These are phyloP conservation scores for Davidsoniella virescens DNA, from an alignment of 2,329 filamentous ascomycete species.

Conservation along the genomic window DNA sequence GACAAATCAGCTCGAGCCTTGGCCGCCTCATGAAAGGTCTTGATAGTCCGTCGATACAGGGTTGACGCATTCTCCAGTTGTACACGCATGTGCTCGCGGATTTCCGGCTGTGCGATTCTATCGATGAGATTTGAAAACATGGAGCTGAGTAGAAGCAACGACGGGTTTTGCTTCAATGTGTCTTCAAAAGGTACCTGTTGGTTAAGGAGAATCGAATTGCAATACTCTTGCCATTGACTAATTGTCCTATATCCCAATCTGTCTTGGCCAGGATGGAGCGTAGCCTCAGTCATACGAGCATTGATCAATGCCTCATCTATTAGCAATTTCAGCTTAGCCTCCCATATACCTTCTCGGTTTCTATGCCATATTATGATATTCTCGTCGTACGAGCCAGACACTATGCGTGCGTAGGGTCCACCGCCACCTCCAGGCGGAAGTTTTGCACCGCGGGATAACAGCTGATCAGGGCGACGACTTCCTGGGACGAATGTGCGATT, in stretches of 20 bases:
- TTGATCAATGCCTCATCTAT: conserved; percentile 53
- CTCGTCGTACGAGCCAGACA: conserved; percentile 93
- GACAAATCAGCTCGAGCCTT: background rate
- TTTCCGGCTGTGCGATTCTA: conserved; percentile 30
- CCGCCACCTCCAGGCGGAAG: conserved; percentile 84
- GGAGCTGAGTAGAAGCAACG: conserved; percentile 30
- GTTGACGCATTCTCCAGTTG: conserved; percentile 31
- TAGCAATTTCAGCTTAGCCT: conserved; percentile 54
- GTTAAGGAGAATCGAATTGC: conserved; percentile 32
- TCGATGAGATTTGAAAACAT: conserved; percentile 37
- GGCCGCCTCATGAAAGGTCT: background rate
- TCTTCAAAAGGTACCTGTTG: conserved; percentile 32
- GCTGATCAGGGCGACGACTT: conserved; percentile 56
- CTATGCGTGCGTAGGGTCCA: conserved; percentile 79
- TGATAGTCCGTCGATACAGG: conserved; percentile 13
- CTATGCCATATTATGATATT: conserved; percentile 90
- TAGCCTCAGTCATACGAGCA: conserved; percentile 20
- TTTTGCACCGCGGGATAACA: conserved; percentile 68
- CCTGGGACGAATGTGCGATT: conserved; percentile 46
- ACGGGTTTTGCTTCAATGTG: conserved; percentile 30
- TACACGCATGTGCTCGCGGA: conserved; percentile 32
- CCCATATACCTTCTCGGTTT: conserved; percentile 73
- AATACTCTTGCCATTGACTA: conserved; percentile 6
- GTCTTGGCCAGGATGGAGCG: no score
- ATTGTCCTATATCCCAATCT: no score